phyloP scores from a whole-genome alignment of 2,329 filamentous ascomycete species.

The Sarocladium oryzae region DNA sequence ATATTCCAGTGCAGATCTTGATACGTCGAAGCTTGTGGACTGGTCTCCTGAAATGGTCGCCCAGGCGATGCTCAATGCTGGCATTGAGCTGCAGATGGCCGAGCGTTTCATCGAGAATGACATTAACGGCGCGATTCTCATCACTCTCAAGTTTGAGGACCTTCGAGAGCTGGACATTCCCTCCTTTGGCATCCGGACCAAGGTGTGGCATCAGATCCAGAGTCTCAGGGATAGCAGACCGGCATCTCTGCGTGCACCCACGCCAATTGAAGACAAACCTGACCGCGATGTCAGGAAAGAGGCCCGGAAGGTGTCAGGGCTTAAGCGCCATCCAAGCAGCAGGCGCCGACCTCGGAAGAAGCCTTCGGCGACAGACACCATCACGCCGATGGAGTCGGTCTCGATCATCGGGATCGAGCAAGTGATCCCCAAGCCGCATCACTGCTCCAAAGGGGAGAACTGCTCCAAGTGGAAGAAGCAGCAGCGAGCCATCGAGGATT shows the following conservation, averaged over 20 bases:
- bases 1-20: conserved; percentile 51
- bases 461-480: conserved; percentile 79
- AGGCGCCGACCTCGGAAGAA: conserved; percentile 32
- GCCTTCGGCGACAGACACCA: conserved; percentile 51
- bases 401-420: conserved; percentile 93
- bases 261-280: conserved; percentile 54
- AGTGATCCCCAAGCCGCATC: conserved; percentile 75
- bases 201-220: conserved; percentile 75
- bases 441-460: conserved; percentile 78
- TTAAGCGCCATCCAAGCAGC: conserved; percentile 29
- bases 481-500: conserved; percentile 67
- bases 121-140: conserved; percentile 79
- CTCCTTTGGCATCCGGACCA: conserved; percentile 75
- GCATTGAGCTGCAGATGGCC: conserved; percentile 69
- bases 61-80: conserved; percentile 78
- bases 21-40: conserved; percentile 50
- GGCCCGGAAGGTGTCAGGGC: conserved; percentile 18
- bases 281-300: conserved; percentile 45
- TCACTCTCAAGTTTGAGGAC: conserved; percentile 88
- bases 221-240: conserved; percentile 53
- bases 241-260: conserved; percentile 46
- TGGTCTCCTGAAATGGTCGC: conserved; percentile 76
- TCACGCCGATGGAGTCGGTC: conserved; percentile 75
- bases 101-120: conserved; percentile 88
- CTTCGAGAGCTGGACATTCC: conserved; percentile 73